A percentile compares a stretch with the other conserved stretches of the same genome.
Conservation (phyloP, 148 eudicot species). For the Chenopodium quinoa region DNA sequence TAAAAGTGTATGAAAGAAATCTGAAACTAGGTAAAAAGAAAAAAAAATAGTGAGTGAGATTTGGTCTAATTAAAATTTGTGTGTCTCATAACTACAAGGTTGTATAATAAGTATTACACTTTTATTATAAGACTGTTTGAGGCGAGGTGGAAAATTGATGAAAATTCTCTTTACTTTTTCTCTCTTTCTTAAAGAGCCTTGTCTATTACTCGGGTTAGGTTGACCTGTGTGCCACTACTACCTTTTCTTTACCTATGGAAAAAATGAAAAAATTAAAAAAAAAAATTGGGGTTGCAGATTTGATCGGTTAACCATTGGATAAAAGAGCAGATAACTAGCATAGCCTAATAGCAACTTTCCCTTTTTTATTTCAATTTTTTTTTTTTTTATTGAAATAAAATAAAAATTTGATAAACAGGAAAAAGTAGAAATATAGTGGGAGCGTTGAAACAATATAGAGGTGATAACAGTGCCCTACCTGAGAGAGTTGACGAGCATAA, state of each 20-base stretch:
- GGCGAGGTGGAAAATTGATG: too few relatives aligned
- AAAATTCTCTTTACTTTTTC: too few relatives aligned
- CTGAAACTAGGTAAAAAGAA: too few relatives aligned
- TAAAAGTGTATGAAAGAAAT: too few relatives aligned
- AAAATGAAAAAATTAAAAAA: background rate
- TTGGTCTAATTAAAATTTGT: too few relatives aligned
- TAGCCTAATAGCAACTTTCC: conserved; percentile 10
- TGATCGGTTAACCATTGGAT: conserved; percentile 24
- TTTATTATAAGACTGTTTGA: too few relatives aligned
- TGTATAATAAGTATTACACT: too few relatives aligned
- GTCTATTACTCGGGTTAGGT: too few relatives aligned
- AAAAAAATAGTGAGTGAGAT: too few relatives aligned
- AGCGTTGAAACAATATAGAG: background rate
- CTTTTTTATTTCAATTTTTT: background rate
- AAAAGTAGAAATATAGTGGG: conserved; percentile 2
- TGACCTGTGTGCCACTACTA: too few relatives aligned
- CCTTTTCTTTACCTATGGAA: too few relatives aligned
- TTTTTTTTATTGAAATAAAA: background rate
- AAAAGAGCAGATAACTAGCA: conserved; percentile 3
- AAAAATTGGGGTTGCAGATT: conserved; percentile 14
- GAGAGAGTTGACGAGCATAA: conserved; percentile 22
- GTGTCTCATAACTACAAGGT: background rate
- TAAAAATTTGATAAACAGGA: background rate
- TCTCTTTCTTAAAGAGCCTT: too few relatives aligned
- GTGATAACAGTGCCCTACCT: conserved; percentile 13